Base-by-base conservation (phyloP, 768 basidiomycete genomes). In the Glaciozyma antarctica region DNA sequence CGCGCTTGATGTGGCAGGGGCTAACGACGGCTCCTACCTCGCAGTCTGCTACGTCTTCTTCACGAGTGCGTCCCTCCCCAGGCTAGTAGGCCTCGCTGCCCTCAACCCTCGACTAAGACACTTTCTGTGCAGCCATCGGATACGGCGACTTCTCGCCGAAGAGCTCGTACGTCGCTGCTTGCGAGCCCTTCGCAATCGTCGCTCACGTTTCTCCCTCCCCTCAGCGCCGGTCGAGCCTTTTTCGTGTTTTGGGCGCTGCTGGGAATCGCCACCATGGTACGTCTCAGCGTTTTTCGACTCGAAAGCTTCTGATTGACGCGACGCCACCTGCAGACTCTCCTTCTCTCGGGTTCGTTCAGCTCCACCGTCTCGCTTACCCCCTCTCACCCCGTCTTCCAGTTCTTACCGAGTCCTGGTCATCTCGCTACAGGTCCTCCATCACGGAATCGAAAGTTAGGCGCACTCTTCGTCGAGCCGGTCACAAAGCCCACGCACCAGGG, bases 181-280 rank as follows among this genome's bases (percentile, higher is more conserved):
- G n/a, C 2, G 1, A 6, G 21, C 12, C 13, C 54, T 22, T 22
- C 26, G 22, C 13, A 24, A 5, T 15, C 21, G 21, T 15, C n/a
- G 4, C n/a, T 24, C 2, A 24, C n/a, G 16, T 26, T 51, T 7
- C n/a, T n/a, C n/a, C 3, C n/a, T n/a, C 24, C 5, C 32, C 49
- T 26, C 21, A 65, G 64, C 0, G 83, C 85, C 5, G 88, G 88
- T 16, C 82, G 87, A 28, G 82, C 86, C 19, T 80, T 90, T 43
- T 90, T 90, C 74, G 81, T 88, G 48, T 82, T 83, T 4, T 89
- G 88, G 88, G 86, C 88, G 0, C 75, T 90, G 44, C 76, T 88
- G 10, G 88, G 87, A 21, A 85, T 88, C 19, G 86, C 80, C 2
- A 83, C 86, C 1, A 82, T 89, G 83, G 57, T 57, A 13, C 21